Evolutionary conservation across 805 yeast species (phyloP).

Genomic region (Metschnikowia kofuensis): DNA sequence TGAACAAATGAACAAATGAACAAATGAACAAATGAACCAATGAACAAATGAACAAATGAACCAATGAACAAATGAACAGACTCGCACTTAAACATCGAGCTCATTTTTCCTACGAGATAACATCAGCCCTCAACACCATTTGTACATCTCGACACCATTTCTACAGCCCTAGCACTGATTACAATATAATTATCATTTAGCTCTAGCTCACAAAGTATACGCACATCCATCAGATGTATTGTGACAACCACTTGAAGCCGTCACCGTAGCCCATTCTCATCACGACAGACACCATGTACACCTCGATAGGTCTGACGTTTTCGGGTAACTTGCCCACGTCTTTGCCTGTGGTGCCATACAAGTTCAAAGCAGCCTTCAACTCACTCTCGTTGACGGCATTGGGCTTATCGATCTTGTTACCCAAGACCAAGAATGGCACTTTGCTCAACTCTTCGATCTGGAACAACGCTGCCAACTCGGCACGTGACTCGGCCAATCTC

Average conservation of each 20-base stretch:
- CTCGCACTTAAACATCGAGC: neutral
- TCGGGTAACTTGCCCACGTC: constrained; percentile 60
- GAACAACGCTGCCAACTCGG: constrained; percentile 90
- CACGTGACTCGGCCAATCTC: constrained; percentile 91
- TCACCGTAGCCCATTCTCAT: constrained; percentile 99
- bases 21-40: no score
- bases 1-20: no score
- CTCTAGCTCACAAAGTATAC: constrained; percentile 3
- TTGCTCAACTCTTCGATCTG: constrained; percentile 84
- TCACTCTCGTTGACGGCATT: constrained; percentile 94
- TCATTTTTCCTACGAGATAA: no score
- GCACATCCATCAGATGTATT: constrained; percentile 62
- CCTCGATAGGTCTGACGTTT: constrained; percentile 87
- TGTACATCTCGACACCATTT: no score
- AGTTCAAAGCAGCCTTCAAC: constrained; percentile 83
- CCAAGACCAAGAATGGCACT: constrained; percentile 91
- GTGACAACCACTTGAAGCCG: constrained; percentile 97
- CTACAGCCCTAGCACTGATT: neutral
- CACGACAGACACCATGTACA: constrained; percentile 96
- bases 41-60: no score
- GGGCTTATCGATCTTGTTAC: constrained; percentile 94
- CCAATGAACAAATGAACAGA: neutral
- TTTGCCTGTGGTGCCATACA: constrained; percentile 88
- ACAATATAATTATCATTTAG: neutral
- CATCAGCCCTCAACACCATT: no score